Evolutionary conservation across 345 rosid species (phyloP).

Genomic region (Populus ilicifolia): DNA sequence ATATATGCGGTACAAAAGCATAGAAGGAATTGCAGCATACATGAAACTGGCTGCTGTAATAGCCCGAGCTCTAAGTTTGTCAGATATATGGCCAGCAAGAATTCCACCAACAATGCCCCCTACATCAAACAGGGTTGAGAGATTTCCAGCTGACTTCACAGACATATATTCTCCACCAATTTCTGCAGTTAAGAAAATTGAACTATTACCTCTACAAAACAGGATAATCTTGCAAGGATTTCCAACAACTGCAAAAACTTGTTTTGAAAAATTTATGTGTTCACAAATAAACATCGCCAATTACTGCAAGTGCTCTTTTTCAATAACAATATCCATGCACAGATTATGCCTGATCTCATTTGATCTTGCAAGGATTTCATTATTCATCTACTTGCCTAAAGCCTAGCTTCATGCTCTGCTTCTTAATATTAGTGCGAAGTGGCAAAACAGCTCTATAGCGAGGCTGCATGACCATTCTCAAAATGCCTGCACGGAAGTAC

Average conservation of each 20-base stretch:
- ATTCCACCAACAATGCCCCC: constrained; percentile 91
- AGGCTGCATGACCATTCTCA: background rate
- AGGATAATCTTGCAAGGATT: background rate
- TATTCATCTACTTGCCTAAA: background rate
- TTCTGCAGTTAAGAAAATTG: constrained; percentile 41
- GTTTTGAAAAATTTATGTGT: background rate
- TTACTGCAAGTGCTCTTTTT: background rate
- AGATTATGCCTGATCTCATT: background rate
- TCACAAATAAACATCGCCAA: background rate
- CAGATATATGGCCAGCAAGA: constrained; percentile 77
- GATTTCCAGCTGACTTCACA: constrained; percentile 91
- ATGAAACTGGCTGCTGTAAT: constrained; percentile 78
- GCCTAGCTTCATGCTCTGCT: background rate
- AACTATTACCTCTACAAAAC: background rate
- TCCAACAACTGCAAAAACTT: background rate
- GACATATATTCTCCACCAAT: constrained; percentile 83
- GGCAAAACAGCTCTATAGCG: background rate
- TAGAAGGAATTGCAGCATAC: constrained; percentile 79
- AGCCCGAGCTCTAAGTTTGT: constrained; percentile 78
- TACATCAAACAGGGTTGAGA: constrained; percentile 84
- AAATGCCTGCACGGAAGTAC: background rate
- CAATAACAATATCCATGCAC: background rate
- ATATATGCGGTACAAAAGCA: constrained; percentile 67
- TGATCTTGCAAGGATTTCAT: background rate
- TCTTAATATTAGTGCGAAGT: background rate